Conservation (phyloP, 495 filamentous ascomycete species). For the Letharia columbiana region DNA sequence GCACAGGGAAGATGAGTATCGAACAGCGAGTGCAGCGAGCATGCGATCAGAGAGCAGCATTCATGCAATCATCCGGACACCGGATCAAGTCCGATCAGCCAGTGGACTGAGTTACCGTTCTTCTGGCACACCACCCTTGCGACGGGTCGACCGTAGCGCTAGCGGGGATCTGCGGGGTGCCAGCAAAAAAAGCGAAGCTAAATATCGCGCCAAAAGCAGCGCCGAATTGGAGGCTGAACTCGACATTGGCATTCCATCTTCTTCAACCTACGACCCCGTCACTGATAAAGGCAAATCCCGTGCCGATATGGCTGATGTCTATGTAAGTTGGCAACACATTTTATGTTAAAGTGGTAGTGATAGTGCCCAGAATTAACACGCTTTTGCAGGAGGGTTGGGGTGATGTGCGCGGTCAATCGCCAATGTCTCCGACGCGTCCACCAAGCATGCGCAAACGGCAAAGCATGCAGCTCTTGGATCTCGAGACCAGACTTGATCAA, state of each 20-base stretch:
- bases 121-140: constrained; percentile 53
- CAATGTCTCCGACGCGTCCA: constrained; percentile 87
- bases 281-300: constrained; percentile 82
- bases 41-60: constrained; percentile 43
- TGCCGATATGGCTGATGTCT: constrained; percentile 84
- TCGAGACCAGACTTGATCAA: constrained; percentile 68
- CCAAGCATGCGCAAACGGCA: constrained; percentile 91
- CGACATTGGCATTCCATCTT: constrained; percentile 39
- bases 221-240: background rate
- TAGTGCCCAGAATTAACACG: constrained; percentile 16
- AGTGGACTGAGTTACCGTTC: constrained; percentile 48
- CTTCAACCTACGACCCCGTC: constrained; percentile 62
- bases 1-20: constrained; percentile 26
- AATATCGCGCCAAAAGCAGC: constrained; percentile 26
- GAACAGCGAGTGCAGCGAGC: constrained; percentile 34
- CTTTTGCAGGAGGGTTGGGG: constrained; percentile 77
- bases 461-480: constrained; percentile 90
- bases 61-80: constrained; percentile 37
- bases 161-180: constrained; percentile 75
- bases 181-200: constrained; percentile 35
- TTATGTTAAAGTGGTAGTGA: constrained; percentile 20
- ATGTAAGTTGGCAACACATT: constrained; percentile 53
- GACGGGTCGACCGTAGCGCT: constrained; percentile 61
- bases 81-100: constrained; percentile 51
- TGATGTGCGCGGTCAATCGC: constrained; percentile 76